phyloP scores from a whole-genome alignment of 768 basidiomycete species.

The Boletus patriciae region DNA sequence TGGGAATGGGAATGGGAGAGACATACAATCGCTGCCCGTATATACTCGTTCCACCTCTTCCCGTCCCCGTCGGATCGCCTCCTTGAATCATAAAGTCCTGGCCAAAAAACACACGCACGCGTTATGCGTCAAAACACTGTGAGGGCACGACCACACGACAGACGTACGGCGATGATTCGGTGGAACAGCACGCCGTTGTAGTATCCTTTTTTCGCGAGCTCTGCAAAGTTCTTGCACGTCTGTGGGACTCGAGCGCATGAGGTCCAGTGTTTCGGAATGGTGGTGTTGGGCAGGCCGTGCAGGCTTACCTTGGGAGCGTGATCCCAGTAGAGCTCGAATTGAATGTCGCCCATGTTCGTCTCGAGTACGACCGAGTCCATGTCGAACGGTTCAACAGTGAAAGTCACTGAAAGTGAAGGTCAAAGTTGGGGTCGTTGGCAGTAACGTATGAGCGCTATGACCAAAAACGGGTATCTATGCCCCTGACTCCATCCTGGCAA shows the following conservation, averaged over 20 bases:
- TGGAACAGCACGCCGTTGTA: constrained; percentile 91
- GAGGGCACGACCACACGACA: background rate
- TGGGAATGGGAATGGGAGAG: background rate
- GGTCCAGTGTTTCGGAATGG: background rate
- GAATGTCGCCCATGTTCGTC: constrained; percentile 83
- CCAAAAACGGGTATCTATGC: too few relatives aligned
- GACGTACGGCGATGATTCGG: constrained; percentile 76
- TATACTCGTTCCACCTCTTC: constrained; percentile 86
- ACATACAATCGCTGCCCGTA: constrained; percentile 86
- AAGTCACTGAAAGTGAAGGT: background rate
- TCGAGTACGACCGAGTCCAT: constrained; percentile 66
- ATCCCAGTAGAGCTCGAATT: constrained; percentile 89
- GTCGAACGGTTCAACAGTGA: background rate
- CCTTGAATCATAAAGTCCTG: constrained; percentile 98
- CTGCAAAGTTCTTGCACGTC: constrained; percentile 95
- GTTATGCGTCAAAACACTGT: background rate
- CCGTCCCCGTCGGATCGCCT: constrained; percentile 95
- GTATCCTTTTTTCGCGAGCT: constrained; percentile 88
- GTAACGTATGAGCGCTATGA: too few relatives aligned
- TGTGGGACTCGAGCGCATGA: constrained; percentile 33
- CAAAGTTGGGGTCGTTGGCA: too few relatives aligned
- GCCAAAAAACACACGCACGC: background rate
- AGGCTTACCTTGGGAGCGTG: constrained; percentile 72
- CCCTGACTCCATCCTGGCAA: too few relatives aligned
- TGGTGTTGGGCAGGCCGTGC: background rate